Percentiles rank a stretch among this genome's conserved stretches.
These are phyloP conservation scores for Lachancea sp. DNA, from an alignment of 805 yeast species.

Conservation along the genomic window DNA sequence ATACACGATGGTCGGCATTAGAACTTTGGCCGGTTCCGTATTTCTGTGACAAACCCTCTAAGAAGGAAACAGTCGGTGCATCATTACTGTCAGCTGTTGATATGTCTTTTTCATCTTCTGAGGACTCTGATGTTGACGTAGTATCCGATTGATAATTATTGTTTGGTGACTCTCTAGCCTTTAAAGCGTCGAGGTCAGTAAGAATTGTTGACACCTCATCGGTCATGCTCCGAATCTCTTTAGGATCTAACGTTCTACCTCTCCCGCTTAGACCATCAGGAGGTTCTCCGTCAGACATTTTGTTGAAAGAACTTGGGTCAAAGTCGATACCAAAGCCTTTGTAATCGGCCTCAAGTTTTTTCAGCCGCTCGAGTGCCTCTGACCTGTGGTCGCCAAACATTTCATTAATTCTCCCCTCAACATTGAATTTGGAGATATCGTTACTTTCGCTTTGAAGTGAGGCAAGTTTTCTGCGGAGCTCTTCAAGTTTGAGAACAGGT, in stretches of 20 bases:
- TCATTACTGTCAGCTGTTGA: constrained; percentile 11
- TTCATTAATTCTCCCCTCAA: constrained; percentile 45
- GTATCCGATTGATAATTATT: not conserved
- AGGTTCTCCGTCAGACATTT: not conserved
- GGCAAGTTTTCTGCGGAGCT: constrained; percentile 51
- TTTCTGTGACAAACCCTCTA: constrained; percentile 30
- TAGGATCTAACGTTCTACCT: constrained; percentile 25
- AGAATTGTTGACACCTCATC: constrained; percentile 25
- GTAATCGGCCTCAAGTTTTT: constrained; percentile 61
- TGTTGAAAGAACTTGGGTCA: constrained; percentile 10
- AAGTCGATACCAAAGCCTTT: constrained; percentile 60
- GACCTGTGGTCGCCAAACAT: constrained; percentile 52
- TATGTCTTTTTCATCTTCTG: constrained; percentile 10
- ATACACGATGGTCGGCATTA: not conserved
- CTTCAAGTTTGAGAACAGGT: constrained; percentile 50
- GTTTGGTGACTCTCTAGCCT: constrained; percentile 9
- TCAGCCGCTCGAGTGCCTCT: constrained; percentile 64
- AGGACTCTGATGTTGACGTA: constrained; percentile 8
- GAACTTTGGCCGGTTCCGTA: constrained; percentile 27
- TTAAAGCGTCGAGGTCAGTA: constrained; percentile 17
- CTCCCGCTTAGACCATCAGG: not conserved
- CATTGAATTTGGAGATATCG: constrained; percentile 63
- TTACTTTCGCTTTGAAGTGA: constrained; percentile 68
- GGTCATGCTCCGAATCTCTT: constrained; percentile 15
- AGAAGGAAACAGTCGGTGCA: constrained; percentile 19